Evolutionary conservation across 305 asterid genomes (phyloP).

Genomic region (Petunia hybrid): DNA sequence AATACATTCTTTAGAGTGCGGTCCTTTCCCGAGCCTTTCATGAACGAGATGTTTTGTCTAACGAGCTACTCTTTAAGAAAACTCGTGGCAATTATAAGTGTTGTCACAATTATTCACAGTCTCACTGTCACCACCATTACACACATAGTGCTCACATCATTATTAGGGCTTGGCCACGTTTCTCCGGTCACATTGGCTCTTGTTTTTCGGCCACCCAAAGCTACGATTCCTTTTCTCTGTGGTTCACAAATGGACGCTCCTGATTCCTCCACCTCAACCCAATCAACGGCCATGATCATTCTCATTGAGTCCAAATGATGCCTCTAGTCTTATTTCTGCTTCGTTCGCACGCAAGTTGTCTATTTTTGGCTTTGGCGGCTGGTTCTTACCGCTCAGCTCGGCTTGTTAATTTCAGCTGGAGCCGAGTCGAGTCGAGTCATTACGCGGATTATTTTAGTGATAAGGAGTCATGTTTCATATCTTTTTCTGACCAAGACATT

Average conservation of each 20-base stretch:
- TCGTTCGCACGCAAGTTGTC: constrained; percentile 39
- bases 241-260: constrained; percentile 25
- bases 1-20: too few relatives aligned
- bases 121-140: neutral
- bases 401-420: neutral
- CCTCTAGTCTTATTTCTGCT: constrained; percentile 28
- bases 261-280: neutral
- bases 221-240: constrained; percentile 34
- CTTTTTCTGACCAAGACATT: constrained; percentile 37
- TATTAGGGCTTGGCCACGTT: constrained; percentile 37
- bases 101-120: constrained; percentile 10
- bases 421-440: constrained; percentile 6
- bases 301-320: constrained; percentile 25
- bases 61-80: too few relatives aligned
- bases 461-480: constrained; percentile 31
- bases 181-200: constrained; percentile 31
- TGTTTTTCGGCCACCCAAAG: constrained; percentile 33
- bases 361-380: neutral
- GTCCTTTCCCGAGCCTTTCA: too few relatives aligned
- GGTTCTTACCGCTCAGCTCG: constrained; percentile 19
- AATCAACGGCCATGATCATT: constrained; percentile 11
- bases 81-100: neutral
- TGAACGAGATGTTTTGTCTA: too few relatives aligned
- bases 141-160: constrained; percentile 31
- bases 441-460: constrained; percentile 13